Evolutionary conservation across 495 filamentous ascomycete species (phyloP), one percentile per base, ranked within the genome.

Genomic region (Xylaria longipes): DNA sequence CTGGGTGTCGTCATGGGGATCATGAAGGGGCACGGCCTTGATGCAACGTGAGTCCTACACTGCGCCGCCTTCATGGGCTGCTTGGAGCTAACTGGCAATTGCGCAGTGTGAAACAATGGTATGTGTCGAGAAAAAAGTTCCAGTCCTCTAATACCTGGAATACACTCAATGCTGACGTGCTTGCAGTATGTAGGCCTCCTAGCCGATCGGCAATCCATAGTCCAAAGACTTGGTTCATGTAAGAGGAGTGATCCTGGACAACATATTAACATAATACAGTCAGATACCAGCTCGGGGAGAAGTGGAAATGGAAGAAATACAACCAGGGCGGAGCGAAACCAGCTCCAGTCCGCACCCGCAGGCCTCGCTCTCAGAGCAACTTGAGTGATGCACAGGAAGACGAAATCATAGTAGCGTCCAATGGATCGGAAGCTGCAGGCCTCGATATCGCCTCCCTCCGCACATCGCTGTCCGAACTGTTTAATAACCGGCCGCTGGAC

Each of bases 271-370:
- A 61, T 15, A 20, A 22, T 17, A 11, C 29, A 69, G 66, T 22
- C 4, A 45, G 52, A 61, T 61, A 69, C 20, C 39, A 48, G 31
- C 12, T 69, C 5, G 37, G 41, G 37, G 35, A 57, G 48, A 69
- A 58, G 37, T 69, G 52, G 66, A 11, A 39, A 9, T 69, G 52
- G 52, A 69, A 48, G 54, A 69, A 69, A 25, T 69, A 69, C 27
- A 61, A 61, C 17, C 52, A 60, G 33, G 45, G 20, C 43, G 29
- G 5, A 15, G 8, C 2, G 45, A 50, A 50, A n/a, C 27, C 1
- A 17, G 17, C 14, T 1, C 43, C 39, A 7, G 25, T 8, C 31
- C 64, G 46, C n/a, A 27, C 25, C n/a, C 46, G 48, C 48, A 67
- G 56, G 31, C 1, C 31, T 14, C 33, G 12, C 6, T n/a, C 46